Percentiles rank a stretch among this genome's conserved stretches.
Conservation (phyloP, 805 yeast species). For the Candida caryicola region DNA sequence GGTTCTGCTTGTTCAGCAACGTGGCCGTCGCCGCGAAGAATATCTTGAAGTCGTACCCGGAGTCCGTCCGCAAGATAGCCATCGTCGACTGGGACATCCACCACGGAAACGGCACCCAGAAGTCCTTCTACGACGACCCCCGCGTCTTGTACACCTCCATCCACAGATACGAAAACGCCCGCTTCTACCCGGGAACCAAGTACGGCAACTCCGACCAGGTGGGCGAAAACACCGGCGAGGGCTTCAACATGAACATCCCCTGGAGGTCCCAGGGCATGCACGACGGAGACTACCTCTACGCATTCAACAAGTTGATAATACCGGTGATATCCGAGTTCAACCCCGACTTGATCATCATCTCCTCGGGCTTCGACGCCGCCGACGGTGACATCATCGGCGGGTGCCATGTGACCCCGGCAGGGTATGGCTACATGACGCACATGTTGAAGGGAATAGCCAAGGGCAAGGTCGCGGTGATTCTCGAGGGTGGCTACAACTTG, state of each 20-base stretch:
- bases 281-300: conserved; percentile 93
- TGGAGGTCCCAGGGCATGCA: conserved; percentile 92
- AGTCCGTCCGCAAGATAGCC: conserved; percentile 76
- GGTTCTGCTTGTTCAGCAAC: conserved; percentile 92
- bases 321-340: conserved; percentile 86
- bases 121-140: conserved; percentile 85
- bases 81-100: conserved; percentile 98
- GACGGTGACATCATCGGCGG: conserved; percentile 97
- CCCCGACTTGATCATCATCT: conserved; percentile 89
- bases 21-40: conserved; percentile 96
- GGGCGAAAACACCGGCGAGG: conserved; percentile 86
- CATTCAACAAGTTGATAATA: conserved; percentile 79
- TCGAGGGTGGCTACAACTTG: conserved; percentile 96
- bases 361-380: conserved; percentile 98
- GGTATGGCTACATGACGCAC: conserved; percentile 96
- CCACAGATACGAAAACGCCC: conserved; percentile 90
- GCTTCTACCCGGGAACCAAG: conserved; percentile 89
- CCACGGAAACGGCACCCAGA: conserved; percentile 98
- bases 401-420: conserved; percentile 92
- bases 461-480: conserved; percentile 83
- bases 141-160: conserved; percentile 86
- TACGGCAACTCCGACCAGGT: conserved; percentile 79
- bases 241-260: conserved; percentile 85
- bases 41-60: conserved; percentile 79
- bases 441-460: conserved; percentile 81